phyloP scores from a whole-genome alignment of 73 alveolate species.

The Paramecium sexaurelia region DNA sequence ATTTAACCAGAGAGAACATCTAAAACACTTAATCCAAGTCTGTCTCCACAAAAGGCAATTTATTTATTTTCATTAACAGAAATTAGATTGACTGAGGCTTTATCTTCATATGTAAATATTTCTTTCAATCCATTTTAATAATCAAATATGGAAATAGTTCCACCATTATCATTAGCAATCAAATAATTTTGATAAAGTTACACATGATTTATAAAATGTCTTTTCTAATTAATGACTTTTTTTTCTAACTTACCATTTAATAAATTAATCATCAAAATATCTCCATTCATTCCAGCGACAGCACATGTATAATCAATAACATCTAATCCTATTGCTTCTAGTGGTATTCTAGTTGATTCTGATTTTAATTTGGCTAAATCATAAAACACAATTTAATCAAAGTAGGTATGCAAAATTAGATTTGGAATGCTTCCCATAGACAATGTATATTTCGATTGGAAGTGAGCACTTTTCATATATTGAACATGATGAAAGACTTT shows the following conservation, averaged over 20 bases:
- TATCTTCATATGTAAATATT: not conserved
- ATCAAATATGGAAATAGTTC: not conserved
- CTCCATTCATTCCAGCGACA: conserved; percentile 46
- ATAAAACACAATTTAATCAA: not conserved
- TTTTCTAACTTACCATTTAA: not conserved
- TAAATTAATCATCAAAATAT: not conserved
- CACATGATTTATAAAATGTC: conserved; percentile 7
- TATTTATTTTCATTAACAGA: not conserved
- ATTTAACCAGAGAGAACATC: not conserved
- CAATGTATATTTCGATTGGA: conserved; percentile 26
- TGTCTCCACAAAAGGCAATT: conserved; percentile 38
- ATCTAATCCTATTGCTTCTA: conserved; percentile 25
- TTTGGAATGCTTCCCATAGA: not conserved
- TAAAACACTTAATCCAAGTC: conserved; percentile 9
- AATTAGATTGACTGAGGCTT: not conserved
- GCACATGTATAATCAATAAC: not conserved
- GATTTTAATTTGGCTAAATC: not conserved
- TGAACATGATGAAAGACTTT: not conserved
- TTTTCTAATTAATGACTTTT: not conserved
- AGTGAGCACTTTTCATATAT: conserved; percentile 21
- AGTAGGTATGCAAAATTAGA: not conserved
- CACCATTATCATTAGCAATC: not conserved
- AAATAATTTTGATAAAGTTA: not conserved
- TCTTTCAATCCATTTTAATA: conserved; percentile 2
- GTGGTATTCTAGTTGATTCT: not conserved